Base-by-base conservation (phyloP, 306 rosid species). In the Rosa rugosa region DNA sequence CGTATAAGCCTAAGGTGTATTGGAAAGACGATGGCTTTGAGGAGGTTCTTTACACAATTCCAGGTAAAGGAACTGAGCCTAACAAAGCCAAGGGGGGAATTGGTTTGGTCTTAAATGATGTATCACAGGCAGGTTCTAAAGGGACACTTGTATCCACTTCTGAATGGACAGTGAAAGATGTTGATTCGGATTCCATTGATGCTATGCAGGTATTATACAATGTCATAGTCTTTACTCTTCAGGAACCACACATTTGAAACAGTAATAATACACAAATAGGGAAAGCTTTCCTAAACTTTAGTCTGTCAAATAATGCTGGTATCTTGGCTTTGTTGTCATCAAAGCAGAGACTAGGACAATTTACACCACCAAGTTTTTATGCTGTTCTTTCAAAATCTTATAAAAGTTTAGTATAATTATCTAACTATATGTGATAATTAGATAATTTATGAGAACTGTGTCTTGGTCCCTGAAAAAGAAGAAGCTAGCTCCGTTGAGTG, bases 1-100 rank as follows among this genome's bases (percentile, higher is more conserved):
- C 99, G 27, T 95, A 92, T 85, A 92, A 79, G 80, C 99, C 99
- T 20, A 92, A 90, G 84, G 99, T 95, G 27, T 79, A 77, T 49
- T 95, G 97, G 97, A 95, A 91, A 68, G 98, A 95, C 44, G 96
- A 95, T 63, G 99, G 99, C 12, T 85, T 84, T 46, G 90, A 91
- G 45, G 98, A 95, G 80, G 89, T 88, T 84, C 93, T 95, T n/a
- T 92, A 83, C 80, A 90, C 99, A 44, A 31, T 88, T 81, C 87
- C 90, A 45, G 80, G 86, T 1, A 68, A 25, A 59, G 89, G 66
- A 72, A 14, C 82, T 3, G 88, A 77, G 51, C 76, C 84, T 57
- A 83, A 83, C 78, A 88, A 78, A 54, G 77, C 83, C 67, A 88
- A 76, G 81, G 99, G 99, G 12, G 99, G 99, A 45, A 71, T 95